These are phyloP conservation scores for Colletotrichum destructivum DNA, from an alignment of 2,329 filamentous ascomycete genomes.

Conservation along the genomic window DNA sequence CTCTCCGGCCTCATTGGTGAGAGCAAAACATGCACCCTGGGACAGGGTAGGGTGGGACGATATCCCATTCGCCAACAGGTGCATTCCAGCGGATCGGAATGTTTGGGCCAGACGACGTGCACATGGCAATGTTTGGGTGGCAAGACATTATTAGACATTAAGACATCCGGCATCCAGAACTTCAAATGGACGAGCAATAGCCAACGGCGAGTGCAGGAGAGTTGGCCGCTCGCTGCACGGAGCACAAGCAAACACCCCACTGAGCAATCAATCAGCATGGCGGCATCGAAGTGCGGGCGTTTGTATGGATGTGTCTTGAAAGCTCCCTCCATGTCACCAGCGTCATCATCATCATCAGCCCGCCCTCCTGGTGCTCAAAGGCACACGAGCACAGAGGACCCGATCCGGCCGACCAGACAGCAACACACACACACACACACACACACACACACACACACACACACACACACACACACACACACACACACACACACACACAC, in stretches of 20 bases:
- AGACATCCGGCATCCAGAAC: not conserved
- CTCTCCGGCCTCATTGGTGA: not conserved
- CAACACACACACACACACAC: conserved; percentile 8
- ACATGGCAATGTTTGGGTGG: not conserved
- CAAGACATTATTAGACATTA: not conserved
- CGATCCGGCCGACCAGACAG: not conserved
- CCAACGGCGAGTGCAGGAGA: not conserved
- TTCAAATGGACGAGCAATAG: not conserved
- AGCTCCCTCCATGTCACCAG: conserved; percentile 14
- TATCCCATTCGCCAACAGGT: not conserved
- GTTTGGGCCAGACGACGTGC: not conserved
- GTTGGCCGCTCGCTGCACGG: not conserved
- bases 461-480: no score
- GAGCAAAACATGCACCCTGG: not conserved
- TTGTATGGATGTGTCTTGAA: not conserved
- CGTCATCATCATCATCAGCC: conserved; percentile 39
- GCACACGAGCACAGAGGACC: not conserved
- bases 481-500: conserved; percentile 20
- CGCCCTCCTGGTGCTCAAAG: conserved; percentile 1
- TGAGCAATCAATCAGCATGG: no score
- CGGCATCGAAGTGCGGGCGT: conserved; percentile 11
- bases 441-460: conserved; percentile 20
- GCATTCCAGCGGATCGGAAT: not conserved
- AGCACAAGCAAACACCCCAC: not conserved
- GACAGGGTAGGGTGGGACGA: not conserved